Base-by-base conservation (phyloP, 164 flowering plant genomes). In the Litsea cubeba region DNA sequence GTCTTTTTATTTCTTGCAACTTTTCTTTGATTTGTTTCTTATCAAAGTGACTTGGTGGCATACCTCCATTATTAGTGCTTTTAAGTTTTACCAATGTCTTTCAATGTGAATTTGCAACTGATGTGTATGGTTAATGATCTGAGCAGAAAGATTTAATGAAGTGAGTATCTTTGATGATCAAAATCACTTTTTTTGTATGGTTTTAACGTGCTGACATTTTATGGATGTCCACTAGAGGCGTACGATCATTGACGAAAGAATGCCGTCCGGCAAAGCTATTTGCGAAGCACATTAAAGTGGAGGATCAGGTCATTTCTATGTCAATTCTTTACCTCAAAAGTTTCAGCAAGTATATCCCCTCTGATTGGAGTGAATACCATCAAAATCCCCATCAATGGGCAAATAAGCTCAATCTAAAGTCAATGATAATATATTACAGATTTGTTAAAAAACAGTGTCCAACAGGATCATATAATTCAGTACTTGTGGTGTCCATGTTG, bases 231-330 rank as follows among this genome's bases (percentile, higher is more conserved):
- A 1, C 25, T 70, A 92, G 98, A 88, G 92, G 88, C 68, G 72
- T 95, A 76, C 84, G 87, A 64, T 79, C 88, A 3, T 78, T 92
- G 78, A 95, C 95, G 15, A 84, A 73, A 75, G 94, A 93, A 75
- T 95, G 98, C 74, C 90, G 73, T 76, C 88, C 95, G 25, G 97
- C 83, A 54, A 95, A 95, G 87, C 84, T 95, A n/a, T 95, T 95
- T 74, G 84, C 98, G 46, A 95, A 93, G 84, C 98, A 95, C 81
- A 86, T 95, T 88, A 95, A 95, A 84, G 84, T 95, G 24, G 91
- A 88, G 74, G 97, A 95, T 32, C 98, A 95, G 97, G 98, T 95
- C 69, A 5, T 51, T 25, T 35, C 49, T 75, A 10, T 71, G 7
- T 51, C 50, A 20, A 40, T 40, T 40, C 46, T 40, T 40, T 40